Conservation (phyloP, 1,284 basidiomycete genomes). For the Moesziomyces sp. region DNA sequence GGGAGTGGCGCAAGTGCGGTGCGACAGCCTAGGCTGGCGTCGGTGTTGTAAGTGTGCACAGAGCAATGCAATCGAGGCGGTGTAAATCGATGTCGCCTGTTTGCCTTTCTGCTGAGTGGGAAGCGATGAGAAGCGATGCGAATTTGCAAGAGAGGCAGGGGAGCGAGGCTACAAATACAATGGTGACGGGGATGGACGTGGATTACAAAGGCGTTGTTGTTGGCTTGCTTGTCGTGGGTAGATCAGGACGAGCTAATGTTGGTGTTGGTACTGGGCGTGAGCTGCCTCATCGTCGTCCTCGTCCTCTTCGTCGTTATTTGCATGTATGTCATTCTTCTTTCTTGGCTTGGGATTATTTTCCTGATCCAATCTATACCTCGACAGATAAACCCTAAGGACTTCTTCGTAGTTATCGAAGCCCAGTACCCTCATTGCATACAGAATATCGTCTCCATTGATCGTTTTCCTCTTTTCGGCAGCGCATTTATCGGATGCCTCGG, state of each 20-base stretch:
- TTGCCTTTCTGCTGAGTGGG: not conserved
- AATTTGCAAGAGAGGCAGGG: not conserved
- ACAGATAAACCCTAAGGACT: slow-evolving; percentile 86
- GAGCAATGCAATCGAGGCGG: not conserved
- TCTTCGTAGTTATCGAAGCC: slow-evolving; percentile 96
- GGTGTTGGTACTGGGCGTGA: no score
- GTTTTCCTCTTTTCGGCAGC: slow-evolving; percentile 85
- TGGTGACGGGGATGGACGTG: not conserved
- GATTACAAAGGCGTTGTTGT: not conserved
- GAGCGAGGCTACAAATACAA: not conserved
- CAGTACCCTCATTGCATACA: slow-evolving; percentile 85
- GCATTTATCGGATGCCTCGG: slow-evolving; percentile 88
- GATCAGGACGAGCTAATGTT: slow-evolving; percentile 1
- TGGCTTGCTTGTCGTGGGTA: slow-evolving; percentile 2
- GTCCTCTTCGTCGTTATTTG: slow-evolving; percentile 3
- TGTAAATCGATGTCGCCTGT: no score
- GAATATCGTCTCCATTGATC: slow-evolving; percentile 85
- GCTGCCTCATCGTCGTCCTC: not conserved
- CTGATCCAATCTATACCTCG: slow-evolving; percentile 71
- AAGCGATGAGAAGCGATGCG: not conserved
- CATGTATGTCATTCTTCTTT: slow-evolving; percentile 5
- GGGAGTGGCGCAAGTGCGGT: not conserved
- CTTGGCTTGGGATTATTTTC: slow-evolving; percentile 26
- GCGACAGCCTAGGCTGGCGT: slow-evolving; percentile 18
- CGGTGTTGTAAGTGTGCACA: slow-evolving; percentile 19